phyloP scores from a whole-genome alignment of 2,329 filamentous ascomycete genomes.

The Ustulina deusta region DNA sequence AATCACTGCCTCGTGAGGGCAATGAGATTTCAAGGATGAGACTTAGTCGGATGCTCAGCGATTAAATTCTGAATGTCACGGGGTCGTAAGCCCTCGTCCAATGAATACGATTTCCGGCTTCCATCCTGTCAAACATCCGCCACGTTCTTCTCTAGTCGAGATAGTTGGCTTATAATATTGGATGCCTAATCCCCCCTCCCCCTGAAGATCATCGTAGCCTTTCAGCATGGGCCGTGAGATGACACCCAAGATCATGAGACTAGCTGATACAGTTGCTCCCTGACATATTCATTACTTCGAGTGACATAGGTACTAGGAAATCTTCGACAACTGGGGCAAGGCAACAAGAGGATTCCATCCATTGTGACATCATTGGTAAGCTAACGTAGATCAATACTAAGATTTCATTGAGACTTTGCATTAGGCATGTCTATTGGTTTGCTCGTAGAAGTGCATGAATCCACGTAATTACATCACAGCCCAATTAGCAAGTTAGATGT shows the following conservation, averaged over 20 bases:
- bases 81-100: slow-evolving; percentile 4
- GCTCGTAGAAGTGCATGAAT: not conserved
- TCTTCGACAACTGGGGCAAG: not conserved
- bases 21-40: not conserved
- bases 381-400: not conserved
- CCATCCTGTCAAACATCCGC: not conserved
- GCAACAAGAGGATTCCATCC: slow-evolving; percentile 7
- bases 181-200: not conserved
- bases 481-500: not conserved
- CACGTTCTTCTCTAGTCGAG: not conserved
- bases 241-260: not conserved
- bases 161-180: not conserved
- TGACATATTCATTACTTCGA: not conserved
- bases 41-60: not conserved
- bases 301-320: not conserved
- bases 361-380: not conserved
- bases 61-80: slow-evolving; percentile 1
- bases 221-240: not conserved
- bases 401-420: not conserved
- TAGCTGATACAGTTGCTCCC: not conserved
- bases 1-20: not conserved
- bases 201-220: not conserved
- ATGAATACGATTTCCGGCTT: not conserved
- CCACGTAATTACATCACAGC: not conserved
- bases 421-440: not conserved